phyloP scores from a whole-genome alignment of 371 early-diverging fungal species.

The Mortierella sp. region DNA sequence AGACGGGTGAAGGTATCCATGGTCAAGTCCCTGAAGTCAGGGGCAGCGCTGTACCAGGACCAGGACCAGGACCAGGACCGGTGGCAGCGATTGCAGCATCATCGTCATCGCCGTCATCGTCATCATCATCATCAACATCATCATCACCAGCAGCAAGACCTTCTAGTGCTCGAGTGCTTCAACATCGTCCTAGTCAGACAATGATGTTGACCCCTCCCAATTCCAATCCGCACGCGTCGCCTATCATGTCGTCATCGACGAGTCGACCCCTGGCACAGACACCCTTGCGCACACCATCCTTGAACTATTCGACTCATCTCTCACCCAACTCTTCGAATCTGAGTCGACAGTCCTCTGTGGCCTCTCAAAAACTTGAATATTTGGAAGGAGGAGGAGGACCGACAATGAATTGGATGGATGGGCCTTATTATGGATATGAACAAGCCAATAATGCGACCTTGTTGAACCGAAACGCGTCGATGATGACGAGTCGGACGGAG shows the following conservation, averaged over 20 bases:
- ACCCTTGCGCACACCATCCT: slow-evolving; percentile 21
- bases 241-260: slow-evolving; percentile 5
- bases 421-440: not conserved
- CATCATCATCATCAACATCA: not conserved
- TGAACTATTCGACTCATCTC: too few relatives aligned
- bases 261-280: slow-evolving; percentile 31
- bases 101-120: not conserved
- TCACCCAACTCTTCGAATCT: slow-evolving; percentile 3
- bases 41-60: too few relatives aligned
- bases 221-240: too few relatives aligned
- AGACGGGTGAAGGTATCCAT: too few relatives aligned
- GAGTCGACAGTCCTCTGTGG: slow-evolving; percentile 26
- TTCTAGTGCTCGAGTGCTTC: too few relatives aligned
- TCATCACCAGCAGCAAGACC: not conserved
- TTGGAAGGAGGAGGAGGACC: slow-evolving; percentile 1
- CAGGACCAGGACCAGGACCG: too few relatives aligned
- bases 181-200: too few relatives aligned
- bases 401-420: slow-evolving; percentile 19
- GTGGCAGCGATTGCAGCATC: not conserved
- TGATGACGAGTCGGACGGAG: slow-evolving; percentile 17
- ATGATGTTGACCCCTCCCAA: too few relatives aligned
- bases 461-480: slow-evolving; percentile 41
- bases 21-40: too few relatives aligned
- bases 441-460: not conserved
- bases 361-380: slow-evolving; percentile 5